Evolutionary conservation across 148 eudicot species (phyloP).

Genomic region (Arbutus unedo): DNA sequence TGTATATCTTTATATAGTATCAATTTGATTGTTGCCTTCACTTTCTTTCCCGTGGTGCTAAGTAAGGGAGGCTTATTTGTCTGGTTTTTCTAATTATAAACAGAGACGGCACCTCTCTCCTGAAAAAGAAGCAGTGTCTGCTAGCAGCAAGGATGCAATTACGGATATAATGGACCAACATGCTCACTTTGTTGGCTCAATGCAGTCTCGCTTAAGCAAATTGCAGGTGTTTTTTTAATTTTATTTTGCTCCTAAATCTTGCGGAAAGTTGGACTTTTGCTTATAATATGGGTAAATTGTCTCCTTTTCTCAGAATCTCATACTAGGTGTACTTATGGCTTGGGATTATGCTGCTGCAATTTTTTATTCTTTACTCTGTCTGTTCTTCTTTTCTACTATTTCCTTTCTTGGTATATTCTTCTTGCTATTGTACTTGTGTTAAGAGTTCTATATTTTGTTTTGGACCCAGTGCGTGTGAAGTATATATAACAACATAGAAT

Average conservation of each 20-base stretch:
- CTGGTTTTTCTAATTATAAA: slow-evolving; percentile 29
- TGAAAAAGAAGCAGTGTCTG: slow-evolving; percentile 44
- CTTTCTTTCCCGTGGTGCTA: slow-evolving; percentile 16
- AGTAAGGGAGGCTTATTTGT: slow-evolving; percentile 8
- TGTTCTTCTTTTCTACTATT: background rate
- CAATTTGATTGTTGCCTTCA: background rate
- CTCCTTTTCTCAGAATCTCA: background rate
- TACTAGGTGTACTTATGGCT: background rate
- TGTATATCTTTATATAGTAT: background rate
- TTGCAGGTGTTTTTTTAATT: slow-evolving; percentile 51
- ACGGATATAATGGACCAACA: slow-evolving; percentile 68
- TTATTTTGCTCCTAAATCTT: background rate
- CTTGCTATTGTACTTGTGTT: background rate
- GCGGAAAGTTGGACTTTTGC: background rate
- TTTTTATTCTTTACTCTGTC: background rate
- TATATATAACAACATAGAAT: background rate
- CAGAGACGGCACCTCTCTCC: slow-evolving; percentile 43
- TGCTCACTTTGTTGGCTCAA: slow-evolving; percentile 66
- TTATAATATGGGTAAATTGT: background rate
- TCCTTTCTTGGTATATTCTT: background rate
- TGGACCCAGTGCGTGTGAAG: background rate
- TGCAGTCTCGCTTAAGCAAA: slow-evolving; percentile 83
- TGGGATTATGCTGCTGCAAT: background rate
- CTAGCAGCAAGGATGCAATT: slow-evolving; percentile 60
- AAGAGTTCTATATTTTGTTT: background rate